These are phyloP conservation scores for Cercospora beticola DNA, from an alignment of 2,329 filamentous ascomycete species.

Conservation along the genomic window DNA sequence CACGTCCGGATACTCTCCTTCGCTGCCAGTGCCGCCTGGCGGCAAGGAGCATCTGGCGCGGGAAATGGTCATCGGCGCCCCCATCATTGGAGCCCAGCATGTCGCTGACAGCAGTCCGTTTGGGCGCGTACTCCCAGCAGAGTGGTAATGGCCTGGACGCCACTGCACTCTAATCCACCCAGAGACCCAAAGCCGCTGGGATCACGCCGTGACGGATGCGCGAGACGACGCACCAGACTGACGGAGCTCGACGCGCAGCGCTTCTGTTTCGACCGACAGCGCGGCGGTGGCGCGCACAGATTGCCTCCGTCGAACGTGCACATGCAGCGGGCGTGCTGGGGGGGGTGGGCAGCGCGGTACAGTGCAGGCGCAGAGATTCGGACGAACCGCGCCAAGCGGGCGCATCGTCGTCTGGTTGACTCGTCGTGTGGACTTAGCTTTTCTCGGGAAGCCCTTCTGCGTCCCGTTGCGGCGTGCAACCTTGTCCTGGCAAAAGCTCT, in stretches of 20 bases:
- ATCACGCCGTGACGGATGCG: background rate
- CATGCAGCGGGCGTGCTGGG: background rate
- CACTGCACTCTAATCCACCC: background rate
- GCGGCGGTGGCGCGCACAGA: background rate
- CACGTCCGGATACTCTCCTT: background rate
- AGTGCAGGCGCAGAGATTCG: background rate
- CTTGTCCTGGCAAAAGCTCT: slow-evolving; percentile 8
- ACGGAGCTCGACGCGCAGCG: background rate
- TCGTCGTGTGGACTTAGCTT: background rate
- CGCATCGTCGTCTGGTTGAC: background rate
- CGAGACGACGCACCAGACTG: background rate
- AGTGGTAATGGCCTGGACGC: background rate
- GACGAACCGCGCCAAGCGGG: background rate
- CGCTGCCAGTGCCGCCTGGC: background rate
- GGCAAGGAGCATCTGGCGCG: background rate
- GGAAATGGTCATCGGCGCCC: background rate
- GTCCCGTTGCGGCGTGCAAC: slow-evolving; percentile 7
- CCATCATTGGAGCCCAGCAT: background rate
- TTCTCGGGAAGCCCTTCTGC: background rate
- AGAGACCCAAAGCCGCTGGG: background rate
- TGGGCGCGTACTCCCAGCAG: background rate
- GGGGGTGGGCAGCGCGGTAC: background rate
- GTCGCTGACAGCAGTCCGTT: background rate
- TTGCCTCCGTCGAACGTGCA: background rate
- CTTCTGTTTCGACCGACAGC: background rate